Conservation (phyloP, 2,329 filamentous ascomycete species). For the Keithomyces neogunnii region DNA sequence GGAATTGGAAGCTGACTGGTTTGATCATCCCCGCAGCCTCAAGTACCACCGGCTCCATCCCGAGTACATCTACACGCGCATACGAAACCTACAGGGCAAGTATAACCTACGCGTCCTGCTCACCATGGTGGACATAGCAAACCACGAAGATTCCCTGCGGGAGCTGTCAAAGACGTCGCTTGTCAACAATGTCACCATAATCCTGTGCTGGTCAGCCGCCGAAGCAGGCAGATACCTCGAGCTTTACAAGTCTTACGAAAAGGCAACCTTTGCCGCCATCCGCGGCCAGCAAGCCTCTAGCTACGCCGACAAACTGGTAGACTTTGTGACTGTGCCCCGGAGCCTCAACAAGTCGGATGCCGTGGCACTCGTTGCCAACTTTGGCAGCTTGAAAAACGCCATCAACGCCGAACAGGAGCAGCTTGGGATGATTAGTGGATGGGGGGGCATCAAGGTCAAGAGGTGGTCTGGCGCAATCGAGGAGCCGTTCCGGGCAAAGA, state of each 20-base stretch:
- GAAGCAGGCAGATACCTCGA: constrained; percentile 93
- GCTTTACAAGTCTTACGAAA: constrained; percentile 89
- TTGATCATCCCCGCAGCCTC: constrained; percentile 41
- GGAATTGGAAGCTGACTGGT: background rate
- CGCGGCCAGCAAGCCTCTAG: constrained; percentile 74
- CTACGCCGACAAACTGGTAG: constrained; percentile 80
- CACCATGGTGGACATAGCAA: constrained; percentile 88
- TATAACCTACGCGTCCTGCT: constrained; percentile 82
- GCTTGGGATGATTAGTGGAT: constrained; percentile 75
- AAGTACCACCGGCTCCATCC: constrained; percentile 97
- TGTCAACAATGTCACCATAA: constrained; percentile 84
- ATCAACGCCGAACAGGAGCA: constrained; percentile 85
- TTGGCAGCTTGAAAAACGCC: constrained; percentile 79
- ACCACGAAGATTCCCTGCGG: constrained; percentile 82
- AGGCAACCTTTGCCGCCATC: constrained; percentile 73
- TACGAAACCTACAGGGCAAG: constrained; percentile 73
- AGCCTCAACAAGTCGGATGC: constrained; percentile 94
- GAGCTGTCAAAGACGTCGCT: constrained; percentile 89
- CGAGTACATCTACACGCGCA: constrained; percentile 94
- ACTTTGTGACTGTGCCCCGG: constrained; percentile 85
- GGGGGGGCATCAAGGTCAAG: constrained; percentile 92
- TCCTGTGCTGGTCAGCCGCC: constrained; percentile 89
- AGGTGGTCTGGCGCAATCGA: constrained; percentile 74
- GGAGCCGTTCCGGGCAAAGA: constrained; percentile 74
- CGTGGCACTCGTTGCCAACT: constrained; percentile 80